Base-by-base conservation (phyloP, 2,329 filamentous ascomycete genomes). In the Ophiosphaerella herpotricha region DNA sequence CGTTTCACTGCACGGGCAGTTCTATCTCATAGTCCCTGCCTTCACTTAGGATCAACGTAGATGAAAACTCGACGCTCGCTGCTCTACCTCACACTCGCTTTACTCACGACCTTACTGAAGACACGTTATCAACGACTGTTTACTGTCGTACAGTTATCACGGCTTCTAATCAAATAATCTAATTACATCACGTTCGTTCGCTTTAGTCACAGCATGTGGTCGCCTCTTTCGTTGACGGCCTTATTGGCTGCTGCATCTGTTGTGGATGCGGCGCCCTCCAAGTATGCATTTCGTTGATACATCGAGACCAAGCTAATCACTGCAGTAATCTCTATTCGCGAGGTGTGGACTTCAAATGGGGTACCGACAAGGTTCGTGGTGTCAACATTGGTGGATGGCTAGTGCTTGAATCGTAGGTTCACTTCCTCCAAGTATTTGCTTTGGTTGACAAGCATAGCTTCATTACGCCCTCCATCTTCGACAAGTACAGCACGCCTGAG, bases 401-500 rank as follows among this genome's bases (percentile, higher is more conserved):
- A 7, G 66, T 72, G 5, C 50, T 70, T 4, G 69, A 72, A 50
- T 59, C 66, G 58, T 68, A 52, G 34, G 61, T 43, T 6, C 9
- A 32, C 4, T n/a, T 6, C 6, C 24, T 2, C 40, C 2, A 31
- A 12, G n/a, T 43, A 8, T 36, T 46, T 34, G 23, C 37, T 9
- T 13, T 12, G n/a, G 24, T 49, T 58, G 21, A 60, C 14, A 7
- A 34, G 2, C 9, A 5, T 41, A 71, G 69, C 1, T 83, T 80
- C 77, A 84, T 84, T 53, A 83, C 80, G 3, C 82, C 81, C 3
- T 82, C 78, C 2, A 77, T 84, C 49, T 84, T 83, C 63, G 61
- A 74, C 52, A 56, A 65, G 12, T 57, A 68, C 38, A 61, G 60
- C 48, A 60, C 63, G 14, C 34, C 61, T 31, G 64, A 67, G 24